Percentiles rank a stretch among this genome's conserved stretches.
Conservation (phyloP, 2,329 filamentous ascomycete genomes). For the Talaromyces sp. region DNA sequence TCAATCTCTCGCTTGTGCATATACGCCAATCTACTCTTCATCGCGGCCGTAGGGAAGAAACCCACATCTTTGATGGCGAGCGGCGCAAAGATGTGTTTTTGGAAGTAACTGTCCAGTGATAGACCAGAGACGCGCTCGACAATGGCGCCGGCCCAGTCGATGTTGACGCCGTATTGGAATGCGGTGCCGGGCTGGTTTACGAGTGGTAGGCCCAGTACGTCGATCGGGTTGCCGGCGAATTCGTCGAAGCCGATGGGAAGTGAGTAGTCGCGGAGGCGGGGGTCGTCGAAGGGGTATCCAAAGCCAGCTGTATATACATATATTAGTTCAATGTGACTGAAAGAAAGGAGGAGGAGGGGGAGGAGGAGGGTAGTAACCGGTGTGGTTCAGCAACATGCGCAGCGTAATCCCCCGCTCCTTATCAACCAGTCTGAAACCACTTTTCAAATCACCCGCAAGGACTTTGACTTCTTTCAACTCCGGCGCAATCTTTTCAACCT, state of each 20-base stretch:
- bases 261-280: slow-evolving; percentile 33
- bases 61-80: slow-evolving; percentile 47
- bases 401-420: slow-evolving; percentile 45
- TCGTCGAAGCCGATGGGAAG: slow-evolving; percentile 53
- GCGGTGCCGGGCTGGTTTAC: slow-evolving; percentile 60
- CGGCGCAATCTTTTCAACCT: slow-evolving; percentile 42
- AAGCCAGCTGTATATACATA: slow-evolving; percentile 24
- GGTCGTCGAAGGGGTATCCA: slow-evolving; percentile 46
- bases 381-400: slow-evolving; percentile 48
- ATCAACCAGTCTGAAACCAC: slow-evolving; percentile 24
- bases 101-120: slow-evolving; percentile 46
- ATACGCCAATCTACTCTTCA: slow-evolving; percentile 51
- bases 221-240: slow-evolving; percentile 50
- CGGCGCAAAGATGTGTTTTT: slow-evolving; percentile 45
- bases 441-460: slow-evolving; percentile 23
- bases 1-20: slow-evolving; percentile 52
- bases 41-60: slow-evolving; percentile 53
- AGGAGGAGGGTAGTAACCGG: slow-evolving; percentile 22
- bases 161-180: slow-evolving; percentile 57
- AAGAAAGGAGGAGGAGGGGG: background rate
- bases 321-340: too few relatives aligned
- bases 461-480: slow-evolving; percentile 48
- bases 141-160: slow-evolving; percentile 52
- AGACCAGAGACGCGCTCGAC: slow-evolving; percentile 43
- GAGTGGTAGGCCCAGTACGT: slow-evolving; percentile 49